Evolutionary conservation across 1,284 basidiomycete species (phyloP).

Genomic region (Leccinum subspadiceum): DNA sequence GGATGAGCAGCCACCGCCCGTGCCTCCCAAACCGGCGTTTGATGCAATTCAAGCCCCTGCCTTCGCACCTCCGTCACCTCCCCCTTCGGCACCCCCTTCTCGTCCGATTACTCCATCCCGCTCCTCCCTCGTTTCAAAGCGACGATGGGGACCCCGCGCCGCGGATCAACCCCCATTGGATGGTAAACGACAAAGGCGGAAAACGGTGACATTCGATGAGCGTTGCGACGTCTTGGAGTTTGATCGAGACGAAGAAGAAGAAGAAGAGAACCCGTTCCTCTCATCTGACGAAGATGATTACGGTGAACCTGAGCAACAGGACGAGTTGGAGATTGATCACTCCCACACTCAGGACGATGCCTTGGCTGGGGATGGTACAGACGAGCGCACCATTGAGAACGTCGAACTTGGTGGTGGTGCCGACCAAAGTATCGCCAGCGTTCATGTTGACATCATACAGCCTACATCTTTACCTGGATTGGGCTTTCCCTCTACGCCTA

Average conservation of each 20-base stretch:
- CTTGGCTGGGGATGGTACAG: no score
- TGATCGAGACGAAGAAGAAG: conserved; percentile 62
- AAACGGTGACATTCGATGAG: conserved; percentile 87
- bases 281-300: conserved; percentile 39
- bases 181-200: conserved; percentile 53
- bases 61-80: conserved; percentile 27
- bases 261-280: conserved; percentile 46
- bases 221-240: conserved; percentile 89
- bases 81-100: conserved; percentile 26
- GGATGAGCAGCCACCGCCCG: conserved; percentile 29
- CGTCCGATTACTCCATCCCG: conserved; percentile 56
- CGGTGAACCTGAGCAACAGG: conserved; percentile 24
- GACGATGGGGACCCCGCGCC: conserved; percentile 67
- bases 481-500: conserved; percentile 33
- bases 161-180: conserved; percentile 46
- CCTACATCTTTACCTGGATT: conserved; percentile 27
- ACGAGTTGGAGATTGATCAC: conserved; percentile 15
- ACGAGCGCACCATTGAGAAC: no score
- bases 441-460: conserved; percentile 61
- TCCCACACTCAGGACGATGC: neutral
- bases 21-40: conserved; percentile 23
- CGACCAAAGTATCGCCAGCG: conserved; percentile 50
- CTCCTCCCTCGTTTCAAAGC: conserved; percentile 75
- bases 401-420: no score
- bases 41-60: conserved; percentile 2